phyloP scores from a whole-genome alignment of 352 stramenopile genomes.

The Phytopythium ostracodes region DNA sequence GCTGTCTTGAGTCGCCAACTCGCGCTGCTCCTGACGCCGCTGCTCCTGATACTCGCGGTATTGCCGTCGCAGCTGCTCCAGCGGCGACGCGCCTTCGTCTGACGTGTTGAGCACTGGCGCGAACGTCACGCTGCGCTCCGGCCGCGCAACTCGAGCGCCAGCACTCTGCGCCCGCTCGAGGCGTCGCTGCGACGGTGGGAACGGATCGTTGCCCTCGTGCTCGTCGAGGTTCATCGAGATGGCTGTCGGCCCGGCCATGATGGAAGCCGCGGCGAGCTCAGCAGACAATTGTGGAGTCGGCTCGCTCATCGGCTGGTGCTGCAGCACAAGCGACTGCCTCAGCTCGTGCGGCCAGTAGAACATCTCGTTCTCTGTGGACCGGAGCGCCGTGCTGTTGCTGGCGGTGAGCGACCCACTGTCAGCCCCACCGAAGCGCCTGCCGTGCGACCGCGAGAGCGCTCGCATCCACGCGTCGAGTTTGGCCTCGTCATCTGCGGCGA shows the following conservation, averaged over 20 bases:
- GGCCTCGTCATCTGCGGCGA: slow-evolving; percentile 32
- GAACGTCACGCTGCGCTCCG: slow-evolving; percentile 2
- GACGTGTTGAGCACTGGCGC: background rate
- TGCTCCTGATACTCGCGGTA: slow-evolving; percentile 6
- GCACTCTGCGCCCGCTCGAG: background rate
- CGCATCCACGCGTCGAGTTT: slow-evolving; percentile 27
- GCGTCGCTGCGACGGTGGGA: slow-evolving; percentile 6
- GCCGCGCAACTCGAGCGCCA: background rate
- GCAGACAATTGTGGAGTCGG: background rate
- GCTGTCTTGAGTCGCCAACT: background rate
- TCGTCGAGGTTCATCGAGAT: background rate
- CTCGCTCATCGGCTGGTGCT: slow-evolving; percentile 9
- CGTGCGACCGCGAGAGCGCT: slow-evolving; percentile 16
- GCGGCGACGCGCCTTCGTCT: slow-evolving; percentile 7
- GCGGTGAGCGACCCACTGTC: slow-evolving; percentile 4
- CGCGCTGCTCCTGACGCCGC: background rate
- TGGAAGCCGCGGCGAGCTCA: background rate
- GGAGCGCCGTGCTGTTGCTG: slow-evolving; percentile 10
- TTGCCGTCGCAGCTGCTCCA: slow-evolving; percentile 7
- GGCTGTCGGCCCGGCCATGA: background rate
- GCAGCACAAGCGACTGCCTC: slow-evolving; percentile 12
- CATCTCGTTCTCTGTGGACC: slow-evolving; percentile 11
- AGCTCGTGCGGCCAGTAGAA: slow-evolving; percentile 38
- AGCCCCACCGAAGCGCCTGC: slow-evolving; percentile 9
- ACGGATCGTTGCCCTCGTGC: background rate